Evolutionary conservation across 2,329 filamentous ascomycete genomes (phyloP), one percentile per base, ranked within the genome.

Genomic region (Botrytis aclada): DNA sequence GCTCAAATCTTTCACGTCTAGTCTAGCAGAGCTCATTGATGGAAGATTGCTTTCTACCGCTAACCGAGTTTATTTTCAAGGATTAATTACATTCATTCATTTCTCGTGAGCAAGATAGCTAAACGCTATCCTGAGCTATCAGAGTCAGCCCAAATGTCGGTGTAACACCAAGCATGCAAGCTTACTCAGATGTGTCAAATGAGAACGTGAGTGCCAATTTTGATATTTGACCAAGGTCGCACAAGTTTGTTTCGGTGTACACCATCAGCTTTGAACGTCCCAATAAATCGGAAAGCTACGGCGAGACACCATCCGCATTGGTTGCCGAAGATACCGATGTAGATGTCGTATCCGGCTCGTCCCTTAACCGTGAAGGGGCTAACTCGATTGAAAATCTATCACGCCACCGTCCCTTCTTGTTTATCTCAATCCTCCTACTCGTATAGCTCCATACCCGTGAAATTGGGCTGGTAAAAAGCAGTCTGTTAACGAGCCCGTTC

Each of bases 91-190:
- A 22, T 56, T 41, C 39, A 22, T 56, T 41, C 25, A 25, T 67
- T 54, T 32, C 39, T 56, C 16, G 25, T 41, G 65, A 65, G 41
- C 41, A 64, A 43, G 41, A 65, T 41, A 41, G 25, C 22, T 54
- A 54, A 25, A 18, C 25, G 18, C 34, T 56, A 65, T 65, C 61
- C 32, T 71, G 39, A 34, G 32, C 41, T 54, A 41, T 65, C 61
- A 63, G 29, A 63, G 61, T 58, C 65, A 69, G 62, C 63, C 62
- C 39, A 72, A 72, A 72, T 72, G 62, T 72, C 62, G 70, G 70
- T 69, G 70, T 72, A 72, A 72, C 70, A 72, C 37, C 47, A 61
- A 69, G 12, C 22, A 69, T 69, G 60, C 69, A 65, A 64, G 45
- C 60, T 65, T 58, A 66, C 70, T 71, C 45, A 66, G 45, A 67